phyloP scores from a whole-genome alignment of 805 yeast species.

The Candida endomychidarum region DNA sequence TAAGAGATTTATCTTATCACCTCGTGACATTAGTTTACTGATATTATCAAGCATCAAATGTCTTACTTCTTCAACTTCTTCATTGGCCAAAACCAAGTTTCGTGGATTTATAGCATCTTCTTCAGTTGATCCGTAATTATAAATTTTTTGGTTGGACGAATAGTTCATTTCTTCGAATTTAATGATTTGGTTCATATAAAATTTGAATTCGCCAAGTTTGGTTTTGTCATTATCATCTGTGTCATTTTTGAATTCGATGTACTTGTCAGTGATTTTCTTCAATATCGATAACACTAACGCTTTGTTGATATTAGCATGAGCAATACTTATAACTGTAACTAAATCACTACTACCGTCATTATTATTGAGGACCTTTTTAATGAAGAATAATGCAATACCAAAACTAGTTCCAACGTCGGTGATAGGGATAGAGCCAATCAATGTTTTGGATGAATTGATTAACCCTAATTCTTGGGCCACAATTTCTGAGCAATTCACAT shows the following conservation, averaged over 20 bases:
- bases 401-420: slow-evolving; percentile 28
- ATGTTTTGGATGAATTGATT: slow-evolving; percentile 48
- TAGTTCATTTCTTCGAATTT: slow-evolving; percentile 51
- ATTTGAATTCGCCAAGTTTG: slow-evolving; percentile 52
- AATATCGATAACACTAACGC: slow-evolving; percentile 47
- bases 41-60: slow-evolving; percentile 72
- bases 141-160: slow-evolving; percentile 30
- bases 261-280: slow-evolving; percentile 52
- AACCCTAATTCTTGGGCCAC: slow-evolving; percentile 54
- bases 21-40: slow-evolving; percentile 69
- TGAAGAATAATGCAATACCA: slow-evolving; percentile 44
- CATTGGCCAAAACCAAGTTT: slow-evolving; percentile 41
- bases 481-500: slow-evolving; percentile 52
- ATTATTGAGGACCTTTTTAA: slow-evolving; percentile 44
- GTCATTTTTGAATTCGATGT: slow-evolving; percentile 39
- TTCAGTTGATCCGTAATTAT: slow-evolving; percentile 34
- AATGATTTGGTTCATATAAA: slow-evolving; percentile 56
- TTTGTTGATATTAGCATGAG: slow-evolving; percentile 44
- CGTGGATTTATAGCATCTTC: slow-evolving; percentile 33
- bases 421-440: slow-evolving; percentile 39
- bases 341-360: slow-evolving; percentile 47
- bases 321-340: slow-evolving; percentile 51
- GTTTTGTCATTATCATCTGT: slow-evolving; percentile 22
- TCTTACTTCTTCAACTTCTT: slow-evolving; percentile 64
- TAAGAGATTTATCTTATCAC: slow-evolving; percentile 68